Base-by-base conservation (phyloP, 2,329 filamentous ascomycete species). In the Pseudogymnoascus pannorum region DNA sequence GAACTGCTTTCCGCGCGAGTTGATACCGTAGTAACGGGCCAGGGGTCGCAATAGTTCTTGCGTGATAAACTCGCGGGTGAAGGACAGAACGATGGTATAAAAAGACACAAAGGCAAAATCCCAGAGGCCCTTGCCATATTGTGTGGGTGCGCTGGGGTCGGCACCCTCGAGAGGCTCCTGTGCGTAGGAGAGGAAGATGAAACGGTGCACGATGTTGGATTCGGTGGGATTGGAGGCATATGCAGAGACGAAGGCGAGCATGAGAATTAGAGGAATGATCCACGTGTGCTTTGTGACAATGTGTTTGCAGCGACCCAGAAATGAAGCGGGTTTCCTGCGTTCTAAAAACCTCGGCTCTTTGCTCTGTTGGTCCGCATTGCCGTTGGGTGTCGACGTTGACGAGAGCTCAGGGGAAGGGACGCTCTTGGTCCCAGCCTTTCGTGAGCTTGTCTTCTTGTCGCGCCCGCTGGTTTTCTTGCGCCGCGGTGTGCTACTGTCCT, bases 21-120 rank as follows among this genome's bases (percentile, higher is more conserved):
- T 81, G 70, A 97, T 85, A 14, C 90, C 89, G 60, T 79, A 85
- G 67, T 78, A 80, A 44, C 84, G 79, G 5, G 91, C 91, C 64
- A 92, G 78, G 0, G 92, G 92, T 11, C 87, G 85, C 62, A 97
- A 84, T 58, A 96, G 70, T 69, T 91, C 87, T 76, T 96, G 92
- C 92, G 96, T 97, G 76, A 96, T 82, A 75, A 96, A 96, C 74
- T 97, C 92, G 72, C 92, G 90, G 9, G 91, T 96, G 74, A 97
- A 97, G 64, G 89, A 92, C 64, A 97, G 82, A 20, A 97, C 87
- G 62, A 97, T 78, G 40, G 85, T 93, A 77, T 97, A 97, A 77
- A 97, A 97, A 63, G 79, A 78, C 60, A 97, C 90, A 69, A 97
- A 93, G 44, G 89, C 88, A 60, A 96, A 79, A 73, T 97, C 92